A percentile compares a stretch with the other conserved stretches of the same genome.
Evolutionary conservation across 2,329 filamentous ascomycete species (phyloP).

Genomic region (Fusarium falciforme): DNA sequence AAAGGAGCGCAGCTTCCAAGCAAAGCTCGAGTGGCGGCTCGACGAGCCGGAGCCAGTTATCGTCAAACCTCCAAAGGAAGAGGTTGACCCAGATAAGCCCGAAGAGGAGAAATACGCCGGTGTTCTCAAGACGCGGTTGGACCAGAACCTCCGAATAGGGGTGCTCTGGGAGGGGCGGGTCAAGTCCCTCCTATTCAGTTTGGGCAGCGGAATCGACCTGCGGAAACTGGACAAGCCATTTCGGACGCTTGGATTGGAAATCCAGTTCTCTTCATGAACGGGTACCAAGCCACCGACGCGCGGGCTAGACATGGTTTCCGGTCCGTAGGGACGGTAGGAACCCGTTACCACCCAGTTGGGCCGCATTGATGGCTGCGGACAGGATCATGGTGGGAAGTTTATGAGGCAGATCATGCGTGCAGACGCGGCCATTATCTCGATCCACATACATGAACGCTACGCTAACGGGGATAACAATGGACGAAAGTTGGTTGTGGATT

Average conservation of each 20-base stretch:
- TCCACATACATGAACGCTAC: slow-evolving; percentile 12
- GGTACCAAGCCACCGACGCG: slow-evolving; percentile 1
- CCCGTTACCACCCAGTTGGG: slow-evolving; percentile 11
- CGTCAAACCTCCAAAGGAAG: slow-evolving; percentile 22
- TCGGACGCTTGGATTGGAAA: slow-evolving; percentile 79
- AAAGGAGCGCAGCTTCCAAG: slow-evolving; percentile 61
- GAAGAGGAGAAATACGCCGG: slow-evolving; percentile 78
- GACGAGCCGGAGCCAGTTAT: slow-evolving; percentile 52
- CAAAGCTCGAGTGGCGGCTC: slow-evolving; percentile 63
- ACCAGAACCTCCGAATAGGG: slow-evolving; percentile 88
- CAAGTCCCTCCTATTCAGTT: slow-evolving; percentile 91
- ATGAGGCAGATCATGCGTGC: slow-evolving; percentile 11
- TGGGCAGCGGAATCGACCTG: slow-evolving; percentile 88
- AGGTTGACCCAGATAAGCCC: slow-evolving; percentile 37
- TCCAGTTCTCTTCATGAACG: slow-evolving; percentile 82
- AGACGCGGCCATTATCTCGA: slow-evolving; percentile 10
- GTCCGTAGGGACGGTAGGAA: slow-evolving; percentile 7
- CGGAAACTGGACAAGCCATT: slow-evolving; percentile 81
- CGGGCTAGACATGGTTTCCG: not conserved
- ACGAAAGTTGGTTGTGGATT: slow-evolving; percentile 1
- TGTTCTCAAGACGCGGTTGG: slow-evolving; percentile 88
- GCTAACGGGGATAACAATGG: slow-evolving; percentile 15
- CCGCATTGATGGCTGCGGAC: slow-evolving; percentile 2
- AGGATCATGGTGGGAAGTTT: slow-evolving; percentile 13
- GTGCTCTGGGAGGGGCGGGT: slow-evolving; percentile 92